Base-by-base conservation (phyloP, 2,329 filamentous ascomycete genomes). In the Ceratocystis smalleyi region DNA sequence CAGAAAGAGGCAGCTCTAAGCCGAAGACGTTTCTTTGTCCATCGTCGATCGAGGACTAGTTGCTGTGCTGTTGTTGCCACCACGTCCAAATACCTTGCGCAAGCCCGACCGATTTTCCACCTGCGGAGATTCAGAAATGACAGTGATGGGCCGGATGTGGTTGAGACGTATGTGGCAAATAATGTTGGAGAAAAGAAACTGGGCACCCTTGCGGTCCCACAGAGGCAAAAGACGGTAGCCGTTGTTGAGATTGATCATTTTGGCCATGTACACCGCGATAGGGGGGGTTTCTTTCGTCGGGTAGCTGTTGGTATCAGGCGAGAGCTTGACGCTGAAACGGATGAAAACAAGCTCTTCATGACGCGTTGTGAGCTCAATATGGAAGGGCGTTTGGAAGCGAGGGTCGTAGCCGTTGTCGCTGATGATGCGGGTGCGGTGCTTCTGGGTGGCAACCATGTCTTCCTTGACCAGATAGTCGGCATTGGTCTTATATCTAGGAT, bases 341-440 rank as follows among this genome's bases (percentile, higher is more conserved):
- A 99, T 85, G 74, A 97, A 97, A 65, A 97, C 87, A 35, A 99
- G 79, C 70, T 94, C 90, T 0, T 92, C 91, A 71, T 92, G 91
- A 72, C 95, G 95, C n/a, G 94, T 97, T 59, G 90, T 90, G 27
- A 96, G 79, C 64, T 84, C 86, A 74, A 96, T 87, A 67, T 83
- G 83, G 75, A 92, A 88, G 65, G 83, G 82, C 69, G 89, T 84
- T 69, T 91, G 84, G 74, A 95, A 99, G 64, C 86, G 79, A 1
- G 94, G 94, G 72, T 96, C 95, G 76, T 95, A 97, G 27, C 91
- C 92, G 72, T 99, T 97, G 73, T 89, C 88, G 67, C 83, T 83
- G 35, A 92, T 84, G 63, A 95, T 86, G 68, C 83, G 83, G 1
- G 94, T 97, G 65, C 88, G 86, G 68, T 86, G 84, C 69, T 87